Conservation (phyloP, 345 rosid species). For the Viola odorata region DNA sequence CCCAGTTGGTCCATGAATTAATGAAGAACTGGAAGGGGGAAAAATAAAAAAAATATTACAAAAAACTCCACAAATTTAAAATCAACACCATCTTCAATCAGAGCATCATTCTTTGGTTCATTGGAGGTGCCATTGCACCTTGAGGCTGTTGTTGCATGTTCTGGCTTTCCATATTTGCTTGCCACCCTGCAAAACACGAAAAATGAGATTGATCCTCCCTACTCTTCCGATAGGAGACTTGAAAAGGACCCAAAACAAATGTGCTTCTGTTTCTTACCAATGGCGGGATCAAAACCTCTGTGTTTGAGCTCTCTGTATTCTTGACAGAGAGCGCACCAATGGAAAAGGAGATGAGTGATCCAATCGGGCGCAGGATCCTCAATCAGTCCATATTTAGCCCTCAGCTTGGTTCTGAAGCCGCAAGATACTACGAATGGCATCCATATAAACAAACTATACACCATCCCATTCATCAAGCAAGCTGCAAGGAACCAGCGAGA, state of each 20-base stretch:
- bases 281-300: slow-evolving; percentile 61
- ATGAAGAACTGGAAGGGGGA: too few relatives aligned
- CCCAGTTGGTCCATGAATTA: neutral
- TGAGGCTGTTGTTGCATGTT: slow-evolving; percentile 33
- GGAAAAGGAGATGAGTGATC: slow-evolving; percentile 51
- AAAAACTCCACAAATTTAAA: neutral
- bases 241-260: neutral
- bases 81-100: neutral
- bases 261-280: slow-evolving; percentile 29
- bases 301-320: slow-evolving; percentile 59
- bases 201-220: neutral
- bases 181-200: slow-evolving; percentile 41
- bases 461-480: slow-evolving; percentile 41
- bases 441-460: slow-evolving; percentile 21
- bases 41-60: neutral
- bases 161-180: slow-evolving; percentile 28
- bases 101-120: slow-evolving; percentile 41
- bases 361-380: slow-evolving; percentile 67
- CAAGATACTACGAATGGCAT: slow-evolving; percentile 61
- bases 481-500: slow-evolving; percentile 23
- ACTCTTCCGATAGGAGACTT: too few relatives aligned
- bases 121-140: slow-evolving; percentile 40
- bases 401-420: slow-evolving; percentile 52
- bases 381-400: slow-evolving; percentile 47
- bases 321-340: slow-evolving; percentile 72